Evolutionary conservation across 768 basidiomycete species (phyloP), one percentile per base, ranked within the genome.

Genomic region (Thelephora ganbajun): DNA sequence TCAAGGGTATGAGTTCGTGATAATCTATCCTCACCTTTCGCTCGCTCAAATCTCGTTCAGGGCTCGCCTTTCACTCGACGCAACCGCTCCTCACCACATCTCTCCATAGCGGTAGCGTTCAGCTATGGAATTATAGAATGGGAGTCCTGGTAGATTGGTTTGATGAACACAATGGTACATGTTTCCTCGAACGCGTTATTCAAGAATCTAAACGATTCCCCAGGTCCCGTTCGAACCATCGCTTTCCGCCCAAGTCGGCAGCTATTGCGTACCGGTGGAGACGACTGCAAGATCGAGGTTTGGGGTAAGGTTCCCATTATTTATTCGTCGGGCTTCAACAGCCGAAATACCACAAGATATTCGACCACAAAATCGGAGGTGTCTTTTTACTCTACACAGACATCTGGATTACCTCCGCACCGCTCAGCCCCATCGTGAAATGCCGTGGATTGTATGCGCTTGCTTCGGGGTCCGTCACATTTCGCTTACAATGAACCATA

Each of bases 121-220:
- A 99, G 63, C 66, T 98, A 37, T 99, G 96, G 96, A 97, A 99
- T 65, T 99, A 97, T 66, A 87, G 96, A 48, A 99, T 98, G 96
- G 96, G 96, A 33, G 93, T 96, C 22, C 65, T 99, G 49, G 94
- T 98, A 22, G 96, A 97, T 64, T 76, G 96, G 59, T 97, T 94
- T 58, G 96, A 99, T 59, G 96, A 99, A 63, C 96, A 99, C 57
- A 94, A 99, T 76, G 96, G 94, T 87, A 57, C 58, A 76, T 64
- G 19, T 14, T 37, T 12, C 43, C 1, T 2, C 46, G 11, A 18
- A 5, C 39, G 33, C 23, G n/a, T 41, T 34, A 11, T 16, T 14
- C 9, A n/a, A 7, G 30, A 20, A 7, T 9, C 22, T 37, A 54
- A 49, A 48, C 45, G 34, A 20, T 48, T 33, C 45, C 33, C 39